Conservation (phyloP, 2,329 filamentous ascomycete genomes). For the Neopestalotiopsis sp. region DNA sequence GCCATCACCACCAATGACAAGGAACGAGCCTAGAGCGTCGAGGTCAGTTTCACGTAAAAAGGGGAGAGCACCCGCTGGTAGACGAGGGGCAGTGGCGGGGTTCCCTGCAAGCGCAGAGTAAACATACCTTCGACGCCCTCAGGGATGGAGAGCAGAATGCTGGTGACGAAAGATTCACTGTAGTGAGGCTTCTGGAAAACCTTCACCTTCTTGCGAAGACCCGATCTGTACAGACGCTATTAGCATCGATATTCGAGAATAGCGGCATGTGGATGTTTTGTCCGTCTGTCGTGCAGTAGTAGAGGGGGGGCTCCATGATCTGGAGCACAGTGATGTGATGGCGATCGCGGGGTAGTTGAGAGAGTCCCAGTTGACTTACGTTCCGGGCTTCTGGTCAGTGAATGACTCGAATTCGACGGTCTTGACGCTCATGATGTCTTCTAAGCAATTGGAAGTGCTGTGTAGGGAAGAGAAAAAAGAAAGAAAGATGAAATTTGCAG, state of each 20-base stretch:
- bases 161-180: constrained; percentile 93
- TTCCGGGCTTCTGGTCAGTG: constrained; percentile 97
- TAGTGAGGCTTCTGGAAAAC: constrained; percentile 96
- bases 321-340: constrained; percentile 13
- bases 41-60: constrained; percentile 11
- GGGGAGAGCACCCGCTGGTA: neutral
- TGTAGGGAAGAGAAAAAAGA: constrained; percentile 15
- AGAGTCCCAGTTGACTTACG: constrained; percentile 68
- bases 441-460: neutral
- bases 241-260: neutral
- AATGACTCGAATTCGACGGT: constrained; percentile 86
- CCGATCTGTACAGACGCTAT: constrained; percentile 67
- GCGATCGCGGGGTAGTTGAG: constrained; percentile 40
- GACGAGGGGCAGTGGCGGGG: neutral
- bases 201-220: constrained; percentile 98
- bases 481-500: neutral
- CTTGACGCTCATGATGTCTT: constrained; percentile 69
- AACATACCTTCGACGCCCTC: constrained; percentile 80
- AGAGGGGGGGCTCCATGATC: neutral
- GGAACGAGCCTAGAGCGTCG: constrained; percentile 64
- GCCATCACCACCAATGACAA: constrained; percentile 97
- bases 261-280: neutral
- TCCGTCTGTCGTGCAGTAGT: neutral
- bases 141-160: constrained; percentile 94
- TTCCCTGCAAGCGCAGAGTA: neutral